Evolutionary conservation across 345 rosid genomes (phyloP).

Genomic region (Populus ilicifolia): DNA sequence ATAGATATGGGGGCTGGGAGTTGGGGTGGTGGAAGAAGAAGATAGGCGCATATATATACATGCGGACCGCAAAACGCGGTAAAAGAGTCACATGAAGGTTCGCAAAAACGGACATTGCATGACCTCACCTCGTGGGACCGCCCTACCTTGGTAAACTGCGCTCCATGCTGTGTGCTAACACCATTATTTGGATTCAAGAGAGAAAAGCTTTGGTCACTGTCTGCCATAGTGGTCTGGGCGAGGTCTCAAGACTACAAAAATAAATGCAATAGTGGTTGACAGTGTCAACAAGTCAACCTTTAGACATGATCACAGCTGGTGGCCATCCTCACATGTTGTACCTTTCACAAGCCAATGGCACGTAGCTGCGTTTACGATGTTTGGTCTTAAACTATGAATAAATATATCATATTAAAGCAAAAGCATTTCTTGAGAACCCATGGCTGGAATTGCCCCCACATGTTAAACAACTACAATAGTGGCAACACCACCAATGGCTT

Average conservation of each 20-base stretch:
- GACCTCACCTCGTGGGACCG: constrained; percentile 11
- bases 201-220: constrained; percentile 17
- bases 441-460: constrained; percentile 16
- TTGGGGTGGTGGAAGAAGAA: constrained; percentile 9
- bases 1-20: constrained; percentile 6
- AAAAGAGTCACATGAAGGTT: constrained; percentile 15
- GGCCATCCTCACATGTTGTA: constrained; percentile 22
- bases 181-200: constrained; percentile 2
- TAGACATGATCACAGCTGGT: constrained; percentile 41
- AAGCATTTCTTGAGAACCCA: constrained; percentile 8
- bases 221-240: constrained; percentile 34
- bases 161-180: constrained; percentile 10
- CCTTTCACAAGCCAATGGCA: neutral
- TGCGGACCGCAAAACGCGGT: constrained; percentile 3
- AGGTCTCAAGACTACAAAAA: constrained; percentile 12
- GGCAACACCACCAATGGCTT: constrained; percentile 17
- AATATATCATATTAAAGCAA: neutral
- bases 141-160: neutral
- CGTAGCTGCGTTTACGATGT: neutral
- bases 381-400: neutral
- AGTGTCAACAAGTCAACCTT: constrained; percentile 38
- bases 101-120: constrained; percentile 1
- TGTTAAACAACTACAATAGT: constrained; percentile 17
- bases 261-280: constrained; percentile 34
- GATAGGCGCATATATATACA: constrained; percentile 27